phyloP scores from a whole-genome alignment of 805 yeast species.

The Pachysolen tannophilus region DNA sequence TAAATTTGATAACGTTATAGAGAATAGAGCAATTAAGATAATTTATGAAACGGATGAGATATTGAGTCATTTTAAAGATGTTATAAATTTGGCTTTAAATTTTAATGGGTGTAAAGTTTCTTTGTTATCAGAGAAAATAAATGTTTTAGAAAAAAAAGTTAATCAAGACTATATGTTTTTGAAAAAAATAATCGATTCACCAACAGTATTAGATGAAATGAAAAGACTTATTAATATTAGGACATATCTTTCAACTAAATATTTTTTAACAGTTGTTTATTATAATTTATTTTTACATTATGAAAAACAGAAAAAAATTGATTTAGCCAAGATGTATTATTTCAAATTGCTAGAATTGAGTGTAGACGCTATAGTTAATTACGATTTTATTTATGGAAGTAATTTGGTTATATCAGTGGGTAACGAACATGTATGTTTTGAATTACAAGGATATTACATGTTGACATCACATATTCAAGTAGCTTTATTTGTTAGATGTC shows the following conservation, averaged over 20 bases:
- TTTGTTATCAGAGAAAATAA: not conserved
- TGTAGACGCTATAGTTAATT: slow-evolving; percentile 27
- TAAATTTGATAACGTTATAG: slow-evolving; percentile 3
- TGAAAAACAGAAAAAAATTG: slow-evolving; percentile 22
- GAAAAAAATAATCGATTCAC: slow-evolving; percentile 15
- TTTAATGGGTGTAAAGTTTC: slow-evolving; percentile 17
- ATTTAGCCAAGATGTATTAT: slow-evolving; percentile 27
- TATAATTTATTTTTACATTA: slow-evolving; percentile 34
- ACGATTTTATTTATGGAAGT: slow-evolving; percentile 19
- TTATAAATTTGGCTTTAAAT: slow-evolving; percentile 32
- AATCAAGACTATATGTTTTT: slow-evolving; percentile 24
- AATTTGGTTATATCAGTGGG: not conserved
- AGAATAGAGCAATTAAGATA: slow-evolving; percentile 2
- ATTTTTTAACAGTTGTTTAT: slow-evolving; percentile 30
- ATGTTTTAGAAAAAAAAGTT: not conserved
- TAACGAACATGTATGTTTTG: slow-evolving; percentile 7
- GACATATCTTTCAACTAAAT: slow-evolving; percentile 18
- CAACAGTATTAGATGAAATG: slow-evolving; percentile 14
- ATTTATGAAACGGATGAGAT: too few species aligned
- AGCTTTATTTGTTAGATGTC: slow-evolving; percentile 20
- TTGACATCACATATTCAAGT: slow-evolving; percentile 9
- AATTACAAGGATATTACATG: slow-evolving; percentile 24
- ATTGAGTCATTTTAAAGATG: too few species aligned
- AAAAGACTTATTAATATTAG: slow-evolving; percentile 15
- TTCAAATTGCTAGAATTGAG: slow-evolving; percentile 25